These are phyloP conservation scores for Saitozyma podzolica DNA, from an alignment of 768 basidiomycete species.

Conservation along the genomic window DNA sequence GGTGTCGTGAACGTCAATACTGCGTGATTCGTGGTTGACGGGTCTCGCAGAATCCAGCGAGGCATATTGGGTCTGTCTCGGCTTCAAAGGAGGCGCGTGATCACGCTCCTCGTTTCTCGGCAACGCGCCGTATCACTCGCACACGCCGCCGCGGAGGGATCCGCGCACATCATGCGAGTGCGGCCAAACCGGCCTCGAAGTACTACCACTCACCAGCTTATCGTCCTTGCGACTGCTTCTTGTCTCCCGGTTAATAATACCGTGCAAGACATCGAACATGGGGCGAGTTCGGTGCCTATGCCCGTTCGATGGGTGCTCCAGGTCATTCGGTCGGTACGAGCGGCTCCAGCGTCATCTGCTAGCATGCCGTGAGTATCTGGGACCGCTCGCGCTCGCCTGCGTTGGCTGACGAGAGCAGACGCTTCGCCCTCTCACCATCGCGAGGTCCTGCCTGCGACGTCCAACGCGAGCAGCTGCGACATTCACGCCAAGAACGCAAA, in stretches of 20 bases:
- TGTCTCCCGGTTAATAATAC: neutral
- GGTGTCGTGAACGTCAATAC: neutral
- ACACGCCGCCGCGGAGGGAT: too few species aligned
- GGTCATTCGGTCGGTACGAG: neutral
- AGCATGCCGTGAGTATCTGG: neutral
- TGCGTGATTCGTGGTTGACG: neutral
- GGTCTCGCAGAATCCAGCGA: constrained; percentile 65
- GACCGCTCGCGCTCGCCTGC: neutral
- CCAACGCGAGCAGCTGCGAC: neutral
- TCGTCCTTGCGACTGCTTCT: neutral
- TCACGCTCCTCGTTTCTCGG: neutral
- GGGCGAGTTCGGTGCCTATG: neutral
- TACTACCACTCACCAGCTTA: neutral
- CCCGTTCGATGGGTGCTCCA: neutral
- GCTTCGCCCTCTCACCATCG: neutral
- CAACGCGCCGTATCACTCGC: neutral
- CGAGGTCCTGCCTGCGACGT: neutral
- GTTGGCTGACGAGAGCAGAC: neutral
- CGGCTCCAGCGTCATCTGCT: neutral
- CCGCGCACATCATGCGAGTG: neutral
- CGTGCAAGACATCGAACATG: neutral
- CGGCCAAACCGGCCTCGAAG: neutral
- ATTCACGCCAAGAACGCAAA: neutral
- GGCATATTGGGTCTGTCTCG: constrained; percentile 81
- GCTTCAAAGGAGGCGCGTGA: constrained; percentile 54